Base-by-base conservation (phyloP, 176 grass and related monocot species). In the Chloris gayana region DNA sequence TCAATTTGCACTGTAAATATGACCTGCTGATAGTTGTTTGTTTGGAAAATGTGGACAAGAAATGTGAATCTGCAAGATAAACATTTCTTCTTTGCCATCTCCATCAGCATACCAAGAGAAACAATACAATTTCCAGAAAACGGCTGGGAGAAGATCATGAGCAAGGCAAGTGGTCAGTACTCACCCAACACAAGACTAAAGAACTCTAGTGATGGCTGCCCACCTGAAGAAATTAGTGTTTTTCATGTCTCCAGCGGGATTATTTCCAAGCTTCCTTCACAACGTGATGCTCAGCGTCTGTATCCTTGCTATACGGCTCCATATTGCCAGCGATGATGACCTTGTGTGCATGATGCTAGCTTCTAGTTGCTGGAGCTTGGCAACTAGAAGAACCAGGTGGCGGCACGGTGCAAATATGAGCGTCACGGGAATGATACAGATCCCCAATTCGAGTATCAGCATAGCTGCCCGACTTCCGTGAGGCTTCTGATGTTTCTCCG, bases 331-430 rank as follows among this genome's bases (percentile, higher is more conserved):
- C 37, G 61, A 70, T 46, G 82, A 78, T 21, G 77, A 81, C 31
- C 89, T 63, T 22, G 53, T 73, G 38, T 33, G 75, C 82, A 88
- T 85, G 82, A 91, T 88, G 82, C 68, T 78, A 1, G 74, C 58
- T 53, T 74, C 49, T 35, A 88, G 54, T 72, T 85, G 58, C 78
- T 91, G 89, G 63, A 91, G 77, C 76, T 67, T 82, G 56, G 64
- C 57, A 63, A 96, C 34, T 62, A 92, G 73, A 64, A 86, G 82
- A 35, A 92, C 87, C 4, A 90, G 56, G 22, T 80, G 69, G 75
- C 87, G 90, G 59, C 87, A 85, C 47, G 90, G 90, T 64, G 82
- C 62, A 34, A 96, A 78, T 82, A 92, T 57, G 80, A 92, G 87
- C 15, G 85, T 88, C 85, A 90, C 57, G 15, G 90, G 90, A 72